Conservation (phyloP, 495 filamentous ascomycete species). For the Podospora sp. region DNA sequence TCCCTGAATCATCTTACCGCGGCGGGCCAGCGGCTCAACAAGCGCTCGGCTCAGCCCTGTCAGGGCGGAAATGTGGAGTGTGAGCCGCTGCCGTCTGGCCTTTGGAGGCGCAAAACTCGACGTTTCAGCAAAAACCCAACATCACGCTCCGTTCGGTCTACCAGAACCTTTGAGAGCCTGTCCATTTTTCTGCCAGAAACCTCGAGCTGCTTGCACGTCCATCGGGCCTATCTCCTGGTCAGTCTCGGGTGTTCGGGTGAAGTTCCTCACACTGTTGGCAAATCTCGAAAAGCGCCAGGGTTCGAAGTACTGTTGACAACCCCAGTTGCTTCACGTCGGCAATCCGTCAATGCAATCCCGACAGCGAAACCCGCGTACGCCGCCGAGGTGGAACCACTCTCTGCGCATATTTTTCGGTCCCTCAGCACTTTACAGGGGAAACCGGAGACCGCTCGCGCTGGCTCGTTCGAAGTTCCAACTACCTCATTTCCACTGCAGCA, state of each 20-base stretch:
- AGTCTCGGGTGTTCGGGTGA: slow-evolving; percentile 36
- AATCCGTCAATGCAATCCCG: slow-evolving; percentile 21
- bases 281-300: slow-evolving; percentile 17
- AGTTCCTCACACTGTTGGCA: slow-evolving; percentile 28
- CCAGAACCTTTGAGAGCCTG: too few relatives aligned
- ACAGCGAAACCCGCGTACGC: neutral
- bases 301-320: slow-evolving; percentile 6
- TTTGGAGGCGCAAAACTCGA: neutral
- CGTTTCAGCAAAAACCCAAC: slow-evolving; percentile 2
- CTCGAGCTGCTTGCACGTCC: slow-evolving; percentile 15
- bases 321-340: slow-evolving; percentile 19
- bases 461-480: slow-evolving; percentile 13
- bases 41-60: slow-evolving; percentile 27
- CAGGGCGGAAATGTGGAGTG: slow-evolving; percentile 15
- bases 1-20: slow-evolving; percentile 4
- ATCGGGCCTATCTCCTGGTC: slow-evolving; percentile 19
- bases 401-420: neutral
- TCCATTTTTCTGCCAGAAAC: too few relatives aligned
- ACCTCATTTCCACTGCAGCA: slow-evolving; percentile 8
- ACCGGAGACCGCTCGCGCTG: slow-evolving; percentile 12
- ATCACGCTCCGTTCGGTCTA: too few relatives aligned
- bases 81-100: slow-evolving; percentile 18
- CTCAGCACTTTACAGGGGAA: slow-evolving; percentile 12
- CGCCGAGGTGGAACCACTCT: neutral
- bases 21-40: slow-evolving; percentile 19